phyloP scores from a whole-genome alignment of 2,329 filamentous ascomycete genomes.

The Rhinocladiella mackenziei region DNA sequence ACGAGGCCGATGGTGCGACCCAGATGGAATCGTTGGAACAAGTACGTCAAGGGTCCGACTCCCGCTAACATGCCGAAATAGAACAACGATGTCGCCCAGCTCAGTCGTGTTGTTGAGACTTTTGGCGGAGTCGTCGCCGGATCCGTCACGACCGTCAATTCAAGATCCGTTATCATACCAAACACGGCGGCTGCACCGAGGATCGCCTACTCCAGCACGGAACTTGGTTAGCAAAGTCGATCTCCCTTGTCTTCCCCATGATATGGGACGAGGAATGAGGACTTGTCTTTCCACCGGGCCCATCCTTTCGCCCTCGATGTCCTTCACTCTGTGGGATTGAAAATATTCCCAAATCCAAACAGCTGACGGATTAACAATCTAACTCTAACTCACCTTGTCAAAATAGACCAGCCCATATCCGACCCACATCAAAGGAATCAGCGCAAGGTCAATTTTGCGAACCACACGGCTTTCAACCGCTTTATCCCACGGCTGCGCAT shows the following conservation, averaged over 20 bases:
- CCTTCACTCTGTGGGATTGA: too few relatives aligned
- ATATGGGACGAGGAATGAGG: too few relatives aligned
- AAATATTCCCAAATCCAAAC: too few relatives aligned
- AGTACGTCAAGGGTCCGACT: conserved; percentile 68
- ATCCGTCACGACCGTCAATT: conserved; percentile 52
- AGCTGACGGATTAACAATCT: too few relatives aligned
- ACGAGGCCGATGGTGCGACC: conserved; percentile 61
- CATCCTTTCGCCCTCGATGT: too few relatives aligned
- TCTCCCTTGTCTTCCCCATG: too few relatives aligned
- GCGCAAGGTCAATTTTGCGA: conserved; percentile 62
- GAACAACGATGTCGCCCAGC: conserved; percentile 64
- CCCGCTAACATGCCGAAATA: conserved; percentile 73
- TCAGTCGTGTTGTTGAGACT: conserved; percentile 63
- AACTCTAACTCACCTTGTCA: conserved; percentile 51
- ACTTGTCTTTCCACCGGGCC: too few relatives aligned
- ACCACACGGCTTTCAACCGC: conserved; percentile 54
- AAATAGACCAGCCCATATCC: conserved; percentile 67
- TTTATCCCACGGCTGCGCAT: conserved; percentile 53
- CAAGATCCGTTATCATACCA: conserved; percentile 68
- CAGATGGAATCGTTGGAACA: conserved; percentile 63
- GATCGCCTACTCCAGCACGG: too few relatives aligned
- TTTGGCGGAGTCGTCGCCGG: conserved; percentile 50
- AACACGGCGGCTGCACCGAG: conserved; percentile 69
- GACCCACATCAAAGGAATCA: conserved; percentile 65
- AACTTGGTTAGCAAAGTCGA: too few relatives aligned